These are phyloP conservation scores for Amanita subjunquillea DNA, from an alignment of 768 basidiomycete species.

Conservation along the genomic window DNA sequence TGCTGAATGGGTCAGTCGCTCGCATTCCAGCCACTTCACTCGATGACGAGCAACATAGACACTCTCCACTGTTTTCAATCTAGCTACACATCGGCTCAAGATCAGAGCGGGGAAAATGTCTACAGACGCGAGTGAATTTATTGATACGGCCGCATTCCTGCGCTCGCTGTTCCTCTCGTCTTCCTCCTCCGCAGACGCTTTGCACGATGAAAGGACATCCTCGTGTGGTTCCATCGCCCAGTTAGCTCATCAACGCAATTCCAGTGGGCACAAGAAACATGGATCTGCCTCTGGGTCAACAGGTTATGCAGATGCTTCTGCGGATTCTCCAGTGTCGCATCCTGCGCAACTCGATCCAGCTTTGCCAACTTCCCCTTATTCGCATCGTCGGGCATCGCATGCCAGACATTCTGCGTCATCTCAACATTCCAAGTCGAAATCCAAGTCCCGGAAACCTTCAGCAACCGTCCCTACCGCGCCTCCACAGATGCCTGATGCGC, in stretches of 20 bases:
- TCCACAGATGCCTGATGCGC: conserved; percentile 18
- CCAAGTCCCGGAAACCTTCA: not conserved
- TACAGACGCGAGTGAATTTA: not conserved
- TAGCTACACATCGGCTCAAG: conserved; percentile 1
- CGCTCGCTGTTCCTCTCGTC: conserved; percentile 1
- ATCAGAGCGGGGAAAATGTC: not conserved
- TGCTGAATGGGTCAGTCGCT: conserved; percentile 1
- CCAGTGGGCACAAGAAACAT: not conserved
- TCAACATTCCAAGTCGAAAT: not conserved
- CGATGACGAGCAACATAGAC: not conserved
- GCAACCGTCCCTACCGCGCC: not conserved
- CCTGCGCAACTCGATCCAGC: not conserved
- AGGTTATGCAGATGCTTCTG: not conserved
- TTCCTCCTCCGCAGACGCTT: not conserved
- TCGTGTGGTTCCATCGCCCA: not conserved
- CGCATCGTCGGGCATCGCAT: not conserved
- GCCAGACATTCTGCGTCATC: not conserved
- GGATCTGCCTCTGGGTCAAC: not conserved
- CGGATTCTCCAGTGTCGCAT: not conserved
- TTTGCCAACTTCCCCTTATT: not conserved
- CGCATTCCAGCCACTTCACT: not conserved
- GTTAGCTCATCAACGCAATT: not conserved
- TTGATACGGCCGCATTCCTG: not conserved
- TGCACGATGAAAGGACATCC: not conserved
- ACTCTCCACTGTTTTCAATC: conserved; percentile 1